Percentiles rank a stretch among this genome's conserved stretches.
These are phyloP conservation scores for Colletotrichum tofieldiae DNA, from an alignment of 2,329 filamentous ascomycete genomes.

Conservation along the genomic window DNA sequence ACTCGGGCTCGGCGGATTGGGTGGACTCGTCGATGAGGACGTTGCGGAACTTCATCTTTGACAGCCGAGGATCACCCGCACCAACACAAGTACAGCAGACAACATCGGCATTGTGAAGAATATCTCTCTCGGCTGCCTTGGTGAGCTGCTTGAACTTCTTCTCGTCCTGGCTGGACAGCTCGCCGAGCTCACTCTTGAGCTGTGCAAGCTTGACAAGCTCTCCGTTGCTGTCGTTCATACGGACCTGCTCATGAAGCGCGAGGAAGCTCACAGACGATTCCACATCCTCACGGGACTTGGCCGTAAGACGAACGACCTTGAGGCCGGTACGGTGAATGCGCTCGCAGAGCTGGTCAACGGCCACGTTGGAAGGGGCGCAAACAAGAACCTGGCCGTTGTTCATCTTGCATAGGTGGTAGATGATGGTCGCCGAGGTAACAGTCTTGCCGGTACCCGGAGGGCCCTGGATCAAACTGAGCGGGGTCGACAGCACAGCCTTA, in stretches of 20 bases:
- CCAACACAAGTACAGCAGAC: conserved; percentile 99
- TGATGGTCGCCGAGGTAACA: conserved; percentile 97
- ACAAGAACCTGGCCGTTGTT: conserved; percentile 96
- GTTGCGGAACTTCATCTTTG: conserved; percentile 98
- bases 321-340: conserved; percentile 94
- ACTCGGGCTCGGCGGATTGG: conserved; percentile 97
- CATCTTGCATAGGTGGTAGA: conserved; percentile 96
- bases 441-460: conserved; percentile 98
- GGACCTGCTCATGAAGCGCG: conserved; percentile 95
- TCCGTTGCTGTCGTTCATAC: conserved; percentile 96
- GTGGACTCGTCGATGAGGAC: conserved; percentile 99
- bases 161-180: conserved; percentile 94
- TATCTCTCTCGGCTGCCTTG: conserved; percentile 93
- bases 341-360: conserved; percentile 97
- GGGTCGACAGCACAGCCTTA: conserved; percentile 93
- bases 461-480: conserved; percentile 95
- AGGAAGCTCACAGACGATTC: conserved; percentile 98
- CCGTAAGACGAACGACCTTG: conserved; percentile 98
- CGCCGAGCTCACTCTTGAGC: conserved; percentile 91
- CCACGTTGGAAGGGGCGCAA: conserved; percentile 97
- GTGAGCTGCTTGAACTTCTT: conserved; percentile 99
- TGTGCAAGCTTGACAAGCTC: conserved; percentile 94
- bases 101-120: conserved; percentile 94
- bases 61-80: conserved; percentile 93
- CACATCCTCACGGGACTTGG: conserved; percentile 98